phyloP scores from a whole-genome alignment of 2,329 filamentous ascomycete species.

The Coniochaeta sp. region DNA sequence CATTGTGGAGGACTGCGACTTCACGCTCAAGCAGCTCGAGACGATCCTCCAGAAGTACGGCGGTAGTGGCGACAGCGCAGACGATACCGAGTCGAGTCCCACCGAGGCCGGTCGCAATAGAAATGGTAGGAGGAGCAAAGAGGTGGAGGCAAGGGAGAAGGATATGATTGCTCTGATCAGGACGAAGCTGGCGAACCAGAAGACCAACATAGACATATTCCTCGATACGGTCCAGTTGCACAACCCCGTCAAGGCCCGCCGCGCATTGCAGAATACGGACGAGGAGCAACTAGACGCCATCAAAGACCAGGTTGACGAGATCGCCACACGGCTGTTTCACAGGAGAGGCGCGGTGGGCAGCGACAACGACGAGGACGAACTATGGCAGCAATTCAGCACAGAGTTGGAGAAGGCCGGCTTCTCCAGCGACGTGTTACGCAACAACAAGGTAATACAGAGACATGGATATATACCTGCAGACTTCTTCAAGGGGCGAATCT shows the following conservation, averaged over 20 bases:
- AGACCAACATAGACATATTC: slow-evolving; percentile 46
- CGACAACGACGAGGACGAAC: slow-evolving; percentile 41
- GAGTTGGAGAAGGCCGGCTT: slow-evolving; percentile 54
- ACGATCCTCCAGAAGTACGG: slow-evolving; percentile 42
- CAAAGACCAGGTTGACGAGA: slow-evolving; percentile 52
- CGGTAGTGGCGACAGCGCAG: slow-evolving; percentile 5
- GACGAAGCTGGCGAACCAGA: slow-evolving; percentile 43
- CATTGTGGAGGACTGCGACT: slow-evolving; percentile 49
- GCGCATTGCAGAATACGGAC: slow-evolving; percentile 23
- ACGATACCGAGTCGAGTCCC: slow-evolving; percentile 5
- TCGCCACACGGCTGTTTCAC: slow-evolving; percentile 44
- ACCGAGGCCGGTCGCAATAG: slow-evolving; percentile 12
- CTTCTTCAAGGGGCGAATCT: neutral
- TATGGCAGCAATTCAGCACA: slow-evolving; percentile 53
- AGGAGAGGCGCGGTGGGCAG: slow-evolving; percentile 29
- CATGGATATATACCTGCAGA: neutral
- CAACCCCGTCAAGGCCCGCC: slow-evolving; percentile 32
- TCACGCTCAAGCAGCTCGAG: slow-evolving; percentile 47
- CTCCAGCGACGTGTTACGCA: slow-evolving; percentile 43
- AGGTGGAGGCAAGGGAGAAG: slow-evolving; percentile 14
- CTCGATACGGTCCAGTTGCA: slow-evolving; percentile 51
- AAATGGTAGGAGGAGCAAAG: slow-evolving; percentile 5
- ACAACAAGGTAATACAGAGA: slow-evolving; percentile 46
- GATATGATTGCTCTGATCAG: slow-evolving; percentile 35
- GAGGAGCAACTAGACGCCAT: slow-evolving; percentile 42